phyloP scores from a whole-genome alignment of 257 asterid species.

The Haberlea rhodopensis region DNA sequence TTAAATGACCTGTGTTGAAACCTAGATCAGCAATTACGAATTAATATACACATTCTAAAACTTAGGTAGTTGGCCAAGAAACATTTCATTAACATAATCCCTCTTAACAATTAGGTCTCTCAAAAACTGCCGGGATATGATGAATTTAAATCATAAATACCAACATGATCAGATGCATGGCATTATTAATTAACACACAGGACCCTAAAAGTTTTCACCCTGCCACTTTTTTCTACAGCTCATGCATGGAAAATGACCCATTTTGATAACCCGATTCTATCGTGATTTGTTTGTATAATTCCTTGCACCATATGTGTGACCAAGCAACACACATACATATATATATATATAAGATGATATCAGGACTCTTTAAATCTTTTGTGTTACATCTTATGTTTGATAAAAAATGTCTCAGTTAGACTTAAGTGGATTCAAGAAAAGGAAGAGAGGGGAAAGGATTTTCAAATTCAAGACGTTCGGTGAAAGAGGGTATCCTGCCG shows the following conservation, averaged over 20 bases:
- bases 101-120: constrained; percentile 24
- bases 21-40: too few species aligned
- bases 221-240: constrained; percentile 36
- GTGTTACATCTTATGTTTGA: not conserved
- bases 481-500: constrained; percentile 70
- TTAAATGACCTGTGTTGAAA: too few species aligned
- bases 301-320: constrained; percentile 71
- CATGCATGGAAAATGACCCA: constrained; percentile 54
- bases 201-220: constrained; percentile 44
- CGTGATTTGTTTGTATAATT: constrained; percentile 31
- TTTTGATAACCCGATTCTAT: constrained; percentile 32
- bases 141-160: constrained; percentile 27
- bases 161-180: constrained; percentile 60
- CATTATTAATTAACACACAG: constrained; percentile 27
- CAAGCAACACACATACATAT: constrained; percentile 19
- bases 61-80: constrained; percentile 47
- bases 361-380: constrained; percentile 9
- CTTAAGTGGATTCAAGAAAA: constrained; percentile 57
- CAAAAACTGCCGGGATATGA: constrained; percentile 49
- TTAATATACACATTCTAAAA: too few species aligned
- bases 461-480: constrained; percentile 80
- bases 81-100: constrained; percentile 10
- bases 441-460: constrained; percentile 75
- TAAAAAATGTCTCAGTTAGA: constrained; percentile 56
- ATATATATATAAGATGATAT: constrained; percentile 4